A percentile compares a stretch with the other conserved stretches of the same genome.
Evolutionary conservation across 768 basidiomycete genomes (phyloP).

Genomic region (Boletales sp.): DNA sequence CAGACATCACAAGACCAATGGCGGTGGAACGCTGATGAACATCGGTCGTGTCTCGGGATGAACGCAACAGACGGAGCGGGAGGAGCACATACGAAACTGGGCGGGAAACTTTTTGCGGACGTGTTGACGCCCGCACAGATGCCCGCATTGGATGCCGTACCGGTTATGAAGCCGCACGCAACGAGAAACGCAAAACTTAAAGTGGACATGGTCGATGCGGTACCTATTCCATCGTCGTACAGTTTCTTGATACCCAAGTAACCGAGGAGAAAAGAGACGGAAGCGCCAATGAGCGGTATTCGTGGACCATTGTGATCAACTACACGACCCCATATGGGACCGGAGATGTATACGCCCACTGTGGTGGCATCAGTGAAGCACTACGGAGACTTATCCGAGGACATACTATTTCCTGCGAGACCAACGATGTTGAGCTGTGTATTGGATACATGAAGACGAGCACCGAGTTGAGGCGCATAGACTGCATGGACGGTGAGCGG

Average conservation of each 20-base stretch:
- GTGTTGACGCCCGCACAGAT: slow-evolving; percentile 70
- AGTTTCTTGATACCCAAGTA: slow-evolving; percentile 73
- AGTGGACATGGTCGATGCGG: slow-evolving; percentile 35
- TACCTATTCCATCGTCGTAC: slow-evolving; percentile 53
- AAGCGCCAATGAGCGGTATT: slow-evolving; percentile 58
- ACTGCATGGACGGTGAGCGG: slow-evolving; percentile 37
- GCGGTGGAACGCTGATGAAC: slow-evolving; percentile 61
- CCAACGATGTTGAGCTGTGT: slow-evolving; percentile 82
- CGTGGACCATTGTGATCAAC: slow-evolving; percentile 74
- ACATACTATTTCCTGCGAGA: slow-evolving; percentile 71
- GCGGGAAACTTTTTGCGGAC: slow-evolving; percentile 80
- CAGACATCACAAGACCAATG: slow-evolving; percentile 77
- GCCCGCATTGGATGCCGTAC: slow-evolving; percentile 73
- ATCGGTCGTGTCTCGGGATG: neutral
- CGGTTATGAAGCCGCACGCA: slow-evolving; percentile 67
- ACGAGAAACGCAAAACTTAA: slow-evolving; percentile 52
- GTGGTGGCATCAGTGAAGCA: neutral
- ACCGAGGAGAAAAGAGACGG: slow-evolving; percentile 61
- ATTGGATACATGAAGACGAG: slow-evolving; percentile 69
- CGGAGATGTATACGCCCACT: slow-evolving; percentile 77
- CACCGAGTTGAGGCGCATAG: slow-evolving; percentile 83
- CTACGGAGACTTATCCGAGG: neutral
- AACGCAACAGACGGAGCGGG: too few relatives aligned
- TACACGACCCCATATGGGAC: slow-evolving; percentile 77
- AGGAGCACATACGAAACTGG: slow-evolving; percentile 50